These are phyloP conservation scores for Chlorella vulgaris DNA, from an alignment of 139 green algal species.

Conservation along the genomic window DNA sequence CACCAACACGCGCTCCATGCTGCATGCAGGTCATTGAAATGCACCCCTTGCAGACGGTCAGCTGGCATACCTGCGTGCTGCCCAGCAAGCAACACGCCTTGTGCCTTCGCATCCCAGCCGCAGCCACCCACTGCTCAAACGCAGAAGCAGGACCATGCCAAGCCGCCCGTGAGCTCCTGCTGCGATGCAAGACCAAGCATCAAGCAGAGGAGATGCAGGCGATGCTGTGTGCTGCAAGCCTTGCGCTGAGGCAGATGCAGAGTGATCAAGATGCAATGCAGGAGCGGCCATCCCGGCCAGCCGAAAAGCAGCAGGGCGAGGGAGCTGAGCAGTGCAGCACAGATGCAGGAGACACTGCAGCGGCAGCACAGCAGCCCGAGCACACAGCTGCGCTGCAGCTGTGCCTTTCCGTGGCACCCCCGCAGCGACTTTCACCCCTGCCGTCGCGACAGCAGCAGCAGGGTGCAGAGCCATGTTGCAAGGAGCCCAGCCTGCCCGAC, in stretches of 20 bases:
- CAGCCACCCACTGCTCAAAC: neutral
- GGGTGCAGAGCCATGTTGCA: too few species aligned
- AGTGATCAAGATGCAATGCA: neutral
- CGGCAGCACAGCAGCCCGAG: too few species aligned
- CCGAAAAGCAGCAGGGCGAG: neutral
- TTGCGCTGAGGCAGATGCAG: neutral
- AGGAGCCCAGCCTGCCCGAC: too few species aligned
- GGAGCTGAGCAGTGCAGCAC: neutral
- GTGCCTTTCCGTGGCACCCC: too few species aligned
- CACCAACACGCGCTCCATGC: neutral
- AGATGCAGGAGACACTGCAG: neutral
- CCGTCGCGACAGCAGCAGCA: too few species aligned
- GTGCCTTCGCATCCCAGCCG: constrained; percentile 7
- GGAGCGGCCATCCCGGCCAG: neutral
- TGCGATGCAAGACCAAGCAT: constrained; percentile 7
- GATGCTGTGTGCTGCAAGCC: neutral
- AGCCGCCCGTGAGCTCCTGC: constrained; percentile 22
- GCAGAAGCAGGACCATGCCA: neutral
- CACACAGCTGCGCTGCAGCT: too few species aligned
- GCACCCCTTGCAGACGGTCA: neutral
- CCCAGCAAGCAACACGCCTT: constrained; percentile 25
- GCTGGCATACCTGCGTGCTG: constrained; percentile 25
- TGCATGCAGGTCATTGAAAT: constrained; percentile 13
- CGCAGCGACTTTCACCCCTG: too few species aligned
- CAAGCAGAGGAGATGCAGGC: neutral